Percentiles rank a stretch among this genome's conserved stretches.
phyloP scores from a whole-genome alignment of 495 filamentous ascomycete species.

The Pyrenula aspistea region DNA sequence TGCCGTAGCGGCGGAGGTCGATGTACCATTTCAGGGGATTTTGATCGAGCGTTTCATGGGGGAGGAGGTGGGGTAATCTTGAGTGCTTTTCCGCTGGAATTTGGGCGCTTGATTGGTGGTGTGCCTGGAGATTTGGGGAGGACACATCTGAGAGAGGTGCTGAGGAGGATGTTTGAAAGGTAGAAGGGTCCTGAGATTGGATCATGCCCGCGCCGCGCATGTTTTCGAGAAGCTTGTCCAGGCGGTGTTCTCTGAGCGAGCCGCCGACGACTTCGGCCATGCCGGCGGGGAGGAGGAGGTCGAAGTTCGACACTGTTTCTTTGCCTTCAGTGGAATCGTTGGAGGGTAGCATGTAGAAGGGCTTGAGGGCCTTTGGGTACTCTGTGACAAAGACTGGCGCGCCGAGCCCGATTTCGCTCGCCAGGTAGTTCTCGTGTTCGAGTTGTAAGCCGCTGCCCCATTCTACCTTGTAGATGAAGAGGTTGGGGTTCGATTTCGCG shows the following conservation, averaged over 20 bases:
- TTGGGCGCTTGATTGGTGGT: background rate
- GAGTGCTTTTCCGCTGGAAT: slow-evolving; percentile 13
- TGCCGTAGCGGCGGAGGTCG: slow-evolving; percentile 89
- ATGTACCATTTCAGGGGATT: slow-evolving; percentile 69
- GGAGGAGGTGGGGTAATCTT: slow-evolving; percentile 24
- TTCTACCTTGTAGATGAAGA: slow-evolving; percentile 52
- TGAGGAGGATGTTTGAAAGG: background rate
- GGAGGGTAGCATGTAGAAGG: slow-evolving; percentile 88
- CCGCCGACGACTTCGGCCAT: slow-evolving; percentile 85
- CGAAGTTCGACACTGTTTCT: slow-evolving; percentile 82
- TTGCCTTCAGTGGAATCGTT: slow-evolving; percentile 11
- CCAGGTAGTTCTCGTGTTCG: slow-evolving; percentile 88
- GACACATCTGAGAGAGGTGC: background rate
- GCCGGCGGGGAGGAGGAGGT: slow-evolving; percentile 76
- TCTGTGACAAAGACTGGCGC: slow-evolving; percentile 84
- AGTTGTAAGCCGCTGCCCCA: slow-evolving; percentile 73
- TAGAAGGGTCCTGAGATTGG: slow-evolving; percentile 5
- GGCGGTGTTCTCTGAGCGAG: slow-evolving; percentile 83
- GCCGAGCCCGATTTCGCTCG: slow-evolving; percentile 52
- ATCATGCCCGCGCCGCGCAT: slow-evolving; percentile 58
- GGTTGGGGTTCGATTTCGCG: slow-evolving; percentile 27
- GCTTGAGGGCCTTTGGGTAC: slow-evolving; percentile 76
- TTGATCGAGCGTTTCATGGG: slow-evolving; percentile 35
- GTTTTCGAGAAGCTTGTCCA: slow-evolving; percentile 52
- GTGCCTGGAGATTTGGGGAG: background rate